Base-by-base conservation (phyloP, 805 yeast species). In the Candida hungchunana region DNA sequence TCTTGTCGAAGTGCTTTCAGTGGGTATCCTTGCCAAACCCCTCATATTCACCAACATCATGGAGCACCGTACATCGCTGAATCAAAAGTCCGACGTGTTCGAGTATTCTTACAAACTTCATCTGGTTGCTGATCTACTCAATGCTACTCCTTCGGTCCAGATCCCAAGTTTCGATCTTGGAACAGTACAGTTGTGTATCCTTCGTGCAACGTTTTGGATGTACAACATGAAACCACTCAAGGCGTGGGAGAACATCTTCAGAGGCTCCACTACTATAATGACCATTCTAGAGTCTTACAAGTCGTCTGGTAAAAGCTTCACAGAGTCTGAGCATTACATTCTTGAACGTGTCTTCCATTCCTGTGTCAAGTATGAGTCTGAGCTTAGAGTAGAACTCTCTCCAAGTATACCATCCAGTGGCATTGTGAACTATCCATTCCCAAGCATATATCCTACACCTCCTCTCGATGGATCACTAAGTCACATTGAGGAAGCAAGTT, bases 321-420 rank as follows among this genome's bases (percentile, higher is more conserved):
- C 46, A 14, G 46, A 45, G 18, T 10, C 30, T 9, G 46, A 52
- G 23, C 40, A 40, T 26, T 26, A 39, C 20, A 23, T 46, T 2
- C 13, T 50, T 6, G 53, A 49, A 22, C 37, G 51, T 22, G 46
- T 47, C 0, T 52, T 52, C 35, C 47, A 48, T 29, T 42, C 47
- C 5, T 52, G 55, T 37, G 32, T 49, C 15, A 49, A 46, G 36
- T 50, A 46, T 22, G 55, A 52, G 27, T 45, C 47, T 22, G 57
- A 52, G 29, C 22, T 50, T 8, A 36, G 55, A 21, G 57, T 52
- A 6, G 55, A 50, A 32, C 28, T 52, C 7, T 42, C 54, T 4
- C 57, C 55, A 31, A 32, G 39, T n/a, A 34, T 52, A 2, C 55
- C 55, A 17, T 33, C 50, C 5, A 44, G 52, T 32, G 55, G 53